Conservation (phyloP, 257 asterid species). For the Salvia miltiorrhiza region DNA sequence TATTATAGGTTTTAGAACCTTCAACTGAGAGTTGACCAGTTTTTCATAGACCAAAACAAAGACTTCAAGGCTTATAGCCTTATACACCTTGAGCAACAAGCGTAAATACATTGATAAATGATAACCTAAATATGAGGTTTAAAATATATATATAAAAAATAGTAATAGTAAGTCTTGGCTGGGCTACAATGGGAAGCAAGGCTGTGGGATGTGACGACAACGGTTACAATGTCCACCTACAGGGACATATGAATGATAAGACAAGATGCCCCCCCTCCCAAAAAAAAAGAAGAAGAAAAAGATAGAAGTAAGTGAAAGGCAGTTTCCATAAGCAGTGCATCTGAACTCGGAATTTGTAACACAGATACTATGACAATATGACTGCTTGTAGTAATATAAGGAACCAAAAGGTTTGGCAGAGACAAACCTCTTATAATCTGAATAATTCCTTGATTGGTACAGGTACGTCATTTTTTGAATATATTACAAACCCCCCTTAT, state of each 20-base stretch:
- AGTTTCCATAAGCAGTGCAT: too few relatives aligned
- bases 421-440: too few relatives aligned
- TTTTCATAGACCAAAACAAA: neutral
- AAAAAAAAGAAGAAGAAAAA: too few relatives aligned
- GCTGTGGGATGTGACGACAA: neutral
- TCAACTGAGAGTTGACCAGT: neutral
- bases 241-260: neutral
- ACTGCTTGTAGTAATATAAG: neutral
- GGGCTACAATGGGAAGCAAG: neutral
- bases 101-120: neutral
- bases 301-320: too few relatives aligned
- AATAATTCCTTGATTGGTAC: too few relatives aligned
- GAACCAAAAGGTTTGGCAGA: neutral
- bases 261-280: too few relatives aligned
- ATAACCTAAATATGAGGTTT: neutral
- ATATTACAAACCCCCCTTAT: too few relatives aligned
- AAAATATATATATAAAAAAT: neutral
- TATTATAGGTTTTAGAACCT: neutral
- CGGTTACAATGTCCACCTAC: neutral
- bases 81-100: neutral
- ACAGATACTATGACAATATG: neutral
- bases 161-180: neutral
- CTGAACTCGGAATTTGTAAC: neutral
- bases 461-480: too few relatives aligned
- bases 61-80: neutral